These are phyloP conservation scores for Rhinocladiella mackenziei DNA, from an alignment of 2,329 filamentous ascomycete genomes.

Conservation along the genomic window DNA sequence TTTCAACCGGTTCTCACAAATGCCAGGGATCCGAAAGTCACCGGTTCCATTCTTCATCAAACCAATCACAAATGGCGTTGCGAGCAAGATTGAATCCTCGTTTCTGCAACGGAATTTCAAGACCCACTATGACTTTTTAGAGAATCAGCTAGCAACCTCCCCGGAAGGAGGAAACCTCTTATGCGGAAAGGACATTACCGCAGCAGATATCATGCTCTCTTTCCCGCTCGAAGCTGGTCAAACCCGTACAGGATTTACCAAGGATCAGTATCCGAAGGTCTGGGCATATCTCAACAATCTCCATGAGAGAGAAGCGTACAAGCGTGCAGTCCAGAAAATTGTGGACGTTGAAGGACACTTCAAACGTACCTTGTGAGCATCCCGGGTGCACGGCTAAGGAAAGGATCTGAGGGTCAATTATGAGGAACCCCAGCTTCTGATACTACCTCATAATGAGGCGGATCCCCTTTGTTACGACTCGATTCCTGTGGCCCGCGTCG, in stretches of 20 bases:
- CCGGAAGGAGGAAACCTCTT: conserved; percentile 40
- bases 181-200: conserved; percentile 43
- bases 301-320: conserved; percentile 38
- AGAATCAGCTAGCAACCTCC: conserved; percentile 42
- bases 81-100: conserved; percentile 40
- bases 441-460: no score
- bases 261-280: conserved; percentile 39
- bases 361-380: conserved; percentile 26
- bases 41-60: conserved; percentile 66
- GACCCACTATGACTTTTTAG: conserved; percentile 43
- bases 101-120: conserved; percentile 42
- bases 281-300: conserved; percentile 37
- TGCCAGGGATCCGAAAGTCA: conserved; percentile 45
- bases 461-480: no score
- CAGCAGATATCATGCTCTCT: conserved; percentile 47
- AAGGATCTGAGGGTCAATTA: no score
- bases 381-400: no score
- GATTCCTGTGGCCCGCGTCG: no score
- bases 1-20: conserved; percentile 6
- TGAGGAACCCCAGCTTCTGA: no score
- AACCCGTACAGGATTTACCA: conserved; percentile 33
- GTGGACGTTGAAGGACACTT: conserved; percentile 39
- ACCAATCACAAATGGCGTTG: conserved; percentile 57
- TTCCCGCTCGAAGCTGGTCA: conserved; percentile 43
- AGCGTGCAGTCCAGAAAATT: conserved; percentile 40